Evolutionary conservation across 306 rosid species (phyloP), one percentile per base, ranked within the genome.

Genomic region (Comarum palustre): DNA sequence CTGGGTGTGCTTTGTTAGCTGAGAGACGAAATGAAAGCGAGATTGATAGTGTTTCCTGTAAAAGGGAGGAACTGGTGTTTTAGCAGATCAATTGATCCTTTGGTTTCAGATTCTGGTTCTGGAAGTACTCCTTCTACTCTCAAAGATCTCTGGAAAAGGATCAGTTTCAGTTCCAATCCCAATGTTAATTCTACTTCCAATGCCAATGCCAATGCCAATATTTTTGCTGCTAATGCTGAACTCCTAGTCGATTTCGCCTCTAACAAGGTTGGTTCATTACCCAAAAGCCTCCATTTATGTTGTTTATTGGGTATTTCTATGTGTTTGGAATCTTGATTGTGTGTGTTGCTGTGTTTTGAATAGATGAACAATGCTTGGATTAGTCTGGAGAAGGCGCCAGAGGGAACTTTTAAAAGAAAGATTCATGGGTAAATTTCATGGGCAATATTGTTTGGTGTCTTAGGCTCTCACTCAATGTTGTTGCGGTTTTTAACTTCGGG

Each of bases 21-120:
- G 9, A 36, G 41, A 22, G 4, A 13, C 8, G 19, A 15, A 52
- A 90, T 91, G 98, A 91, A 81, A 88, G 96, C 98, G 39, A 93
- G 86, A 84, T 80, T 93, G 84, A 75, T 90, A 8, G 98, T 91
- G 29, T 91, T 93, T 85, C 97, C 97, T 5, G 80, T 91, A n/a
- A 80, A 80, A 70, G 97, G 96, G 20, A 86, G 86, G 69, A 90
- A 86, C 57, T 93, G 98, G 97, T 93, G 97, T 71, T 93, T 91
- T 66, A 55, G 79, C 84, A 83, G 96, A 86, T 72, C 97, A 63
- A 58, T 83, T 60, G 90, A 87, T 14, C 83, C 71, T 12, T 19
- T 81, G 13, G 63, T 75, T 74, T 73, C 86, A 24, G 73, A 85
- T 54, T 62, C 79, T 3, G 25, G 84, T 52, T 72, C 80, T 3